Base-by-base conservation (phyloP, 768 basidiomycete genomes). In the Phlegmacium glaucopus region DNA sequence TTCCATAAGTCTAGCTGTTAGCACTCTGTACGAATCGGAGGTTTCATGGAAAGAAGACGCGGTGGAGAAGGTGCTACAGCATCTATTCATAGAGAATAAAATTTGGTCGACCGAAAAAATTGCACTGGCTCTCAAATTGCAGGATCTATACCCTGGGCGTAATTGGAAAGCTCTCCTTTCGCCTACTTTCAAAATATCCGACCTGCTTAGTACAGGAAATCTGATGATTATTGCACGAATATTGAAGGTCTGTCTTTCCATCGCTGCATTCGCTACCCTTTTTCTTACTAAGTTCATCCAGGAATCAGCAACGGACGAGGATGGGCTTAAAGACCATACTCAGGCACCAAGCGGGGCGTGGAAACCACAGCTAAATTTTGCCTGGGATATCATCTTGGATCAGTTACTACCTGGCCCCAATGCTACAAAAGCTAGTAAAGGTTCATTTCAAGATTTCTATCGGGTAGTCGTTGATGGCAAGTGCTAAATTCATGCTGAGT, bases 351-450 rank as follows among this genome's bases (percentile, higher is more conserved):
- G 75, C 29, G 79, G 79, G 29, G 65, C 78, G 11, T 92, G 94
- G 93, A 94, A 89, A 62, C 85, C 94, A 47, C 85, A 93, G 60
- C 73, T 94, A 36, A 95, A 96, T 62, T 94, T 90, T 62, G 89
- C 85, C 17, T 99, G 95, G 95, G 80, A 83, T 51, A 70, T 84
- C 48, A 78, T 98, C 40, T 69, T 97, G 28, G 86, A 94, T 52
- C 75, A 75, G 40, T 80, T 92, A 42, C 76, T 94, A 45, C 76
- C 82, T 10, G 64, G 66, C 15, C 64, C 73, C 1, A 66, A 70
- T 51, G 64, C 69, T 27, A 52, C 58, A 40, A 59, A 60, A n/a
- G 48, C 60, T 4, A 56, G 71, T 4, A 79, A 75, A 55, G 82
- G 83, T 4, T 79, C 85, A 5, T 91, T 96, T 65, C 83, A 84